These are phyloP conservation scores for Coprinopsis strossmayeri DNA, from an alignment of 768 basidiomycete genomes.

Conservation along the genomic window DNA sequence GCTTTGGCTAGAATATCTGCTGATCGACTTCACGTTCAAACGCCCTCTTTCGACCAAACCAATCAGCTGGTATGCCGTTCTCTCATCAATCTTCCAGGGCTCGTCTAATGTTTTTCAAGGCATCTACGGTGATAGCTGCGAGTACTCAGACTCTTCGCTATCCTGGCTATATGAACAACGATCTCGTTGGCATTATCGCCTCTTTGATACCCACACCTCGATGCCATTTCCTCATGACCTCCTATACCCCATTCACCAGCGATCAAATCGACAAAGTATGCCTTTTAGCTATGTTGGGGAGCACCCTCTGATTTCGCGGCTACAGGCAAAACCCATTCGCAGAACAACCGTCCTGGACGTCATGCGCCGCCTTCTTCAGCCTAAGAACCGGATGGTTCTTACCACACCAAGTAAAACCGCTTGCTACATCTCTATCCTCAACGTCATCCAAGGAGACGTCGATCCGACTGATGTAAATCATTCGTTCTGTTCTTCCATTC, in stretches of 20 bases:
- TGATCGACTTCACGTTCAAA: constrained; percentile 84
- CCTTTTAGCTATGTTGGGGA: constrained; percentile 1
- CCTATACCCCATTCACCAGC: constrained; percentile 96
- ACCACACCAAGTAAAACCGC: constrained; percentile 87
- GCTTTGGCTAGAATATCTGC: constrained; percentile 90
- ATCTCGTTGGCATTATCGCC: constrained; percentile 94
- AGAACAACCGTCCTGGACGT: constrained; percentile 97
- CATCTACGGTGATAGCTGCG: constrained; percentile 96
- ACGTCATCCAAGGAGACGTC: constrained; percentile 98
- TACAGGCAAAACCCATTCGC: constrained; percentile 87
- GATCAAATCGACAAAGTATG: constrained; percentile 92
- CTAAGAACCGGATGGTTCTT: constrained; percentile 97
- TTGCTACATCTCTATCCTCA: constrained; percentile 96
- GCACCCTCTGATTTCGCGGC: background rate
- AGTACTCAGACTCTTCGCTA: constrained; percentile 96
- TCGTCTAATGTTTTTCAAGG: constrained; percentile 36
- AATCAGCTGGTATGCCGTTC: constrained; percentile 71
- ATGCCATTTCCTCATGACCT: constrained; percentile 98
- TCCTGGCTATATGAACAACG: constrained; percentile 99
- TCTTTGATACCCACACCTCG: constrained; percentile 95
- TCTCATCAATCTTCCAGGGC: background rate
- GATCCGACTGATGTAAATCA: constrained; percentile 87
- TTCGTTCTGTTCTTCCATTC: constrained; percentile 4
- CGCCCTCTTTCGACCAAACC: constrained; percentile 84
- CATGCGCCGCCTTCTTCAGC: constrained; percentile 95